Base-by-base conservation (phyloP, 2,329 filamentous ascomycete genomes). In the Rugonectria rugulosa region DNA sequence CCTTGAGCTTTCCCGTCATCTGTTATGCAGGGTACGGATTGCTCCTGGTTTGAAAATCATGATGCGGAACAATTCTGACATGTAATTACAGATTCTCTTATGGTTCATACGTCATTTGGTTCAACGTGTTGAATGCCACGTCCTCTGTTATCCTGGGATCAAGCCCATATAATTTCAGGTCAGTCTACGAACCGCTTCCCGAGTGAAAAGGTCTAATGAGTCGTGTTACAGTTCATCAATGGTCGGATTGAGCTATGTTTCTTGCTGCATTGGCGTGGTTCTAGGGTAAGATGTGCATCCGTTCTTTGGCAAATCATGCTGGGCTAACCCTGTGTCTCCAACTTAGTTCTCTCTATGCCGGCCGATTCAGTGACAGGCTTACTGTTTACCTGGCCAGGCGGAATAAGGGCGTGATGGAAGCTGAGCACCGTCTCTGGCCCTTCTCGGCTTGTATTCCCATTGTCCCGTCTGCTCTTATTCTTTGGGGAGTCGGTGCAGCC, bases 71-170 rank as follows among this genome's bases (percentile, higher is more conserved):
- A n/a, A n/a, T n/a, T n/a, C n/a, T n/a, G n/a, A n/a, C n/a, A n/a
- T n/a, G n/a, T n/a, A n/a, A n/a, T n/a, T n/a, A n/a, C n/a, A n/a
- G 76, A 9, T 77, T 78, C 45, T 72, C 72, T 8, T 78, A 78
- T 50, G 75, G 76, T 2, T 73, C 73, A 0, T 75, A 77, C 23
- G 68, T 78, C 3, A 70, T 77, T 31, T 77, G 73, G 67, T 78
- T 77, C 65, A 77, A 76, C 56, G 73, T 78, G 3, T 68, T 77
- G n/a, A 77, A 77, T 37, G 76, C 74, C 55, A 81, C 71, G 2
- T 73, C 69, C 17, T 80, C 70, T 23, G 74, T 76, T 21, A 72
- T 77, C 7, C 66, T 77, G 1, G 71, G 72, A 1, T 69, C 68
- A 0, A 52, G 66, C 0, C 74, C 75, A 0, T 78, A 78, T 55